Conservation (phyloP, 495 filamentous ascomycete genomes). For the Aspergillus baeticus region DNA sequence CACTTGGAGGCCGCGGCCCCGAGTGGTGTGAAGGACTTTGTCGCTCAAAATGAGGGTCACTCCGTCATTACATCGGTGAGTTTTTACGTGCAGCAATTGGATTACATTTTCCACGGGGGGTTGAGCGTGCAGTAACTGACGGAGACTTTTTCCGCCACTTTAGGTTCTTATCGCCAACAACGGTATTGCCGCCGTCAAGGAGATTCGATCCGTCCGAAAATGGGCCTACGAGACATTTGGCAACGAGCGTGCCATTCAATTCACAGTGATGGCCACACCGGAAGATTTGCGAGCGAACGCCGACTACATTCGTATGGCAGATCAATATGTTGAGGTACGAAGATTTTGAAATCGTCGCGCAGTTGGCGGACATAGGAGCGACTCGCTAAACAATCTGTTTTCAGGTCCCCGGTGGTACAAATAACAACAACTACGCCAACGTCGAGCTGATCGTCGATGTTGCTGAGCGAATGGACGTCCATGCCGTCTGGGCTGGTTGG, state of each 20-base stretch:
- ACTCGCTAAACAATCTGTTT: not conserved
- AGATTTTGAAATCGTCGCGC: not conserved
- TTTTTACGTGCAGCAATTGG: not conserved
- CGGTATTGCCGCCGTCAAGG: constrained; percentile 98
- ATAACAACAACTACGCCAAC: constrained; percentile 99
- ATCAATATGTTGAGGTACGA: constrained; percentile 94
- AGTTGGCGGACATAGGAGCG: no score
- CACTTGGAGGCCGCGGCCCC: constrained; percentile 73
- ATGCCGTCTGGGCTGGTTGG: constrained; percentile 99
- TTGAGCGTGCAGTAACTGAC: not conserved
- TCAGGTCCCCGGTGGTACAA: constrained; percentile 88
- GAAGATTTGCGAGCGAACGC: constrained; percentile 97
- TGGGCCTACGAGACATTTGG: constrained; percentile 99
- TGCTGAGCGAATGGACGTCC: constrained; percentile 97
- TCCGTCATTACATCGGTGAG: constrained; percentile 96
- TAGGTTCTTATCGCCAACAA: constrained; percentile 99
- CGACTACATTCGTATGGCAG: constrained; percentile 99
- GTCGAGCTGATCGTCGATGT: constrained; percentile 99
- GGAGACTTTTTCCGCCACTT: not conserved
- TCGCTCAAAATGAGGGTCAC: constrained; percentile 84
- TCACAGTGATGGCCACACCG: constrained; percentile 99
- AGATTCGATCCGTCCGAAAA: constrained; percentile 97
- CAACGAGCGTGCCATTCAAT: constrained; percentile 96
- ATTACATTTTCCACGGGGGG: not conserved
- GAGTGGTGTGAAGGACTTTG: constrained; percentile 90